phyloP scores from a whole-genome alignment of 106 monocot genomes.

The Amphibolis antarctica region DNA sequence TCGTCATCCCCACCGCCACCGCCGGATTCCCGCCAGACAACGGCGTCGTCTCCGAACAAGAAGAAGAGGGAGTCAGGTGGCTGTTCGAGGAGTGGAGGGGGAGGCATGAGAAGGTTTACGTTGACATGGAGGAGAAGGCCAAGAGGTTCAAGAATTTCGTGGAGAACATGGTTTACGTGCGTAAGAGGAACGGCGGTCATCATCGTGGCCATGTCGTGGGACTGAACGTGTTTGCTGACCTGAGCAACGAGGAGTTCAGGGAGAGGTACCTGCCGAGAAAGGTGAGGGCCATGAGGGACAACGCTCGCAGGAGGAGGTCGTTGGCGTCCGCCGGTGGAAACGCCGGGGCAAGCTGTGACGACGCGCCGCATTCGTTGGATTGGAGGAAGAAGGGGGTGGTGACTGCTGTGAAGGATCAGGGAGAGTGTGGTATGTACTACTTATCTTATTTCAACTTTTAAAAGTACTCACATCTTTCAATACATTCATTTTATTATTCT shows the following conservation, averaged over 20 bases:
- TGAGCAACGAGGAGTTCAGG: conserved; percentile 46
- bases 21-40: no score
- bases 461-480: no score
- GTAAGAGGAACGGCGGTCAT: not conserved
- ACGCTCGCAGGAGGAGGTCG: no score
- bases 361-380: conserved; percentile 28
- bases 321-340: not conserved
- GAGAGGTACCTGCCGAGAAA: conserved; percentile 8
- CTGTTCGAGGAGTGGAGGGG: no score
- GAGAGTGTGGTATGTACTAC: not conserved
- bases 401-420: conserved; percentile 43
- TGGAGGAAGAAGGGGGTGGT: conserved; percentile 44
- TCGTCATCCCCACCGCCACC: no score
- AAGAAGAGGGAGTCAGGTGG: no score
- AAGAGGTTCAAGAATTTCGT: conserved; percentile 22
- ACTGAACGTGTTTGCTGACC: conserved; percentile 46
- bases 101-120: conserved; percentile 11
- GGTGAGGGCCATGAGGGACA: not conserved
- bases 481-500: no score
- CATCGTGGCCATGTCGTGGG: conserved; percentile 19
- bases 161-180: conserved; percentile 18
- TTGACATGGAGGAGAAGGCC: conserved; percentile 17
- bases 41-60: no score
- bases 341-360: not conserved
- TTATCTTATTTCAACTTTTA: no score